Conservation (phyloP, 495 filamentous ascomycete species). For the Aspergillus avenaceus region DNA sequence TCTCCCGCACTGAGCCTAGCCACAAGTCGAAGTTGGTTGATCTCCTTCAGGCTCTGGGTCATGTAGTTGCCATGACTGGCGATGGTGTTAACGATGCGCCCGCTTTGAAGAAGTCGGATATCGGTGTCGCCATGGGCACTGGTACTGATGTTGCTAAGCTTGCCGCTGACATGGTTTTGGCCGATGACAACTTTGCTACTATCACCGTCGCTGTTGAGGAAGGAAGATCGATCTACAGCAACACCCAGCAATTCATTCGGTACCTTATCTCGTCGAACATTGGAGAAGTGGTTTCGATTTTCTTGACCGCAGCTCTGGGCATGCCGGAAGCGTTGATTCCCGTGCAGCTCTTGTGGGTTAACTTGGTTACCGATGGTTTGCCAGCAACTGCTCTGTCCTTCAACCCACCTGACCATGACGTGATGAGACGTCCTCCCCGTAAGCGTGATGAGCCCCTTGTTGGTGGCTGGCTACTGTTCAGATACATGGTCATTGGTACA, state of each 20-base stretch:
- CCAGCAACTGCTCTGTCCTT: conserved; percentile 96
- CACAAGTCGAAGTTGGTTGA: conserved; percentile 98
- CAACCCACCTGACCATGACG: conserved; percentile 95
- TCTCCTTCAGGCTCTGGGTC: conserved; percentile 84
- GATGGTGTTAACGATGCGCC: conserved; percentile 99
- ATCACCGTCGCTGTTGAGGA: conserved; percentile 96
- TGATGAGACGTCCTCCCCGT: conserved; percentile 88
- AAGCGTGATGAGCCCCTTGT: conserved; percentile 91
- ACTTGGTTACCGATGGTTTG: conserved; percentile 95
- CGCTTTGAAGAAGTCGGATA: conserved; percentile 96
- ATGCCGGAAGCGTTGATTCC: conserved; percentile 98
- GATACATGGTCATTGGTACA: conserved; percentile 92
- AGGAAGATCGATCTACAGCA: conserved; percentile 98
- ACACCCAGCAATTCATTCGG: conserved; percentile 99
- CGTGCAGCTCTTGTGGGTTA: conserved; percentile 98
- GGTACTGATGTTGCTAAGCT: conserved; percentile 97
- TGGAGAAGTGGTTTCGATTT: conserved; percentile 98
- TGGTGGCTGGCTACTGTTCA: conserved; percentile 93
- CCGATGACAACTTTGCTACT: conserved; percentile 98
- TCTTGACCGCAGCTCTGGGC: conserved; percentile 91
- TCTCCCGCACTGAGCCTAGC: conserved; percentile 92
- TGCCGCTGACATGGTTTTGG: conserved; percentile 97
- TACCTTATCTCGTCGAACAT: conserved; percentile 99
- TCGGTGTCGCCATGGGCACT: conserved; percentile 98
- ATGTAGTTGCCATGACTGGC: conserved; percentile 99